Conservation (phyloP, 2,329 filamentous ascomycete species). For the Colletotrichum shisoi region DNA sequence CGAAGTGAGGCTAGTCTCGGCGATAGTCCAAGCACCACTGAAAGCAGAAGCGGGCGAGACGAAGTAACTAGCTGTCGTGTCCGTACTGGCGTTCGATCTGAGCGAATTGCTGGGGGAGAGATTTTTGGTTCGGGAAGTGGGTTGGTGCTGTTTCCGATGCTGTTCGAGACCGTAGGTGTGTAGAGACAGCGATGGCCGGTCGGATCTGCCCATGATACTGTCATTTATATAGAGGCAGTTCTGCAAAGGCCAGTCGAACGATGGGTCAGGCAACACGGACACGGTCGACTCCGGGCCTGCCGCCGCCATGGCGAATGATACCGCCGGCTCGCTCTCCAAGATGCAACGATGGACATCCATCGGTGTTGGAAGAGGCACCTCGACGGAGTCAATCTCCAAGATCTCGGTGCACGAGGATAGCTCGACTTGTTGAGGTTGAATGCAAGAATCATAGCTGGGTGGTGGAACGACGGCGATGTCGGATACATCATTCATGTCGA, state of each 20-base stretch:
- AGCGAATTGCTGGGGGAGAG: constrained; percentile 60
- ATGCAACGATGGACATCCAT: background rate
- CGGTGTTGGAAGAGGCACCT: constrained; percentile 46
- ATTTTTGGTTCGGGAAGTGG: constrained; percentile 50
- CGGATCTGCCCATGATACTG: constrained; percentile 37
- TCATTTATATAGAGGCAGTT: constrained; percentile 38
- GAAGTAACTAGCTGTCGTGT: constrained; percentile 51
- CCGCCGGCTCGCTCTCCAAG: background rate
- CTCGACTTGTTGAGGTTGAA: constrained; percentile 51
- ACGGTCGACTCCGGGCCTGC: constrained; percentile 1
- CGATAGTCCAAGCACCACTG: constrained; percentile 53
- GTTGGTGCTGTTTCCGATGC: constrained; percentile 44
- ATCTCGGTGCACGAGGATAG: constrained; percentile 61
- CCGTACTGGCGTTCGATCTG: constrained; percentile 54
- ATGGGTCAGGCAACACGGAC: constrained; percentile 30
- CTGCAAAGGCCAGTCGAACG: constrained; percentile 29
- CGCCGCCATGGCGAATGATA: background rate
- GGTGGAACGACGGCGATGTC: constrained; percentile 49
- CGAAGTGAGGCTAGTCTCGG: constrained; percentile 56
- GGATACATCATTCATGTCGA: constrained; percentile 47
- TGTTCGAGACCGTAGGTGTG: constrained; percentile 50
- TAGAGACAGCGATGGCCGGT: constrained; percentile 52
- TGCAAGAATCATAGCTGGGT: constrained; percentile 56
- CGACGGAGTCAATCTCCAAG: constrained; percentile 61
- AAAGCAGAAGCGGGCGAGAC: constrained; percentile 60